phyloP scores from a whole-genome alignment of 176 grass and related monocot genomes.

The Ampelocalamus luodianensis region DNA sequence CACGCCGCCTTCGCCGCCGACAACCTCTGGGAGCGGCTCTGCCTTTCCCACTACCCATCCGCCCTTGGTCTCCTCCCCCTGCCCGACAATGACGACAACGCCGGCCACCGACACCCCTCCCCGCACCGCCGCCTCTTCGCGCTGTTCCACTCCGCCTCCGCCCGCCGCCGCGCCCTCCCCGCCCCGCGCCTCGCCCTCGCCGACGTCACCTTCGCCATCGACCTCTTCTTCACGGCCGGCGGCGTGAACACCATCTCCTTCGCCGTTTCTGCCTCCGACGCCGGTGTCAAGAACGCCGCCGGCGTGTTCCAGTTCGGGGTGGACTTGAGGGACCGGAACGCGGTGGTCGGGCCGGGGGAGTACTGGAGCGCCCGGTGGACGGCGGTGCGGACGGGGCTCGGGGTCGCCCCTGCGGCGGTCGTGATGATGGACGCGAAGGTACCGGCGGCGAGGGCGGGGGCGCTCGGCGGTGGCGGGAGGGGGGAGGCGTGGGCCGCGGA shows the following conservation, averaged over 20 bases:
- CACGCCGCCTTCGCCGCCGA: conserved; percentile 60
- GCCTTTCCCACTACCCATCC: conserved; percentile 58
- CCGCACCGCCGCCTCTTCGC: conserved; percentile 59
- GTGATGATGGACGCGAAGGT: conserved; percentile 62
- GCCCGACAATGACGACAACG: background rate
- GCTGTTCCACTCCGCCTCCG: conserved; percentile 51
- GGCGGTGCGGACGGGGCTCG: conserved; percentile 47
- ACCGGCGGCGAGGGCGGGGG: conserved; percentile 44
- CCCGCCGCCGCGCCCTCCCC: conserved; percentile 22
- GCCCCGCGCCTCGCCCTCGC: conserved; percentile 53
- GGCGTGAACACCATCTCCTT: conserved; percentile 48
- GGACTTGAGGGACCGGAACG: conserved; percentile 35
- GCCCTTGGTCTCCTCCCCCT: conserved; percentile 41
- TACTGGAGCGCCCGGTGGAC: conserved; percentile 63
- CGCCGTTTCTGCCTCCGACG: conserved; percentile 32
- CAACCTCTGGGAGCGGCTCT: conserved; percentile 66
- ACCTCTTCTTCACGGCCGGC: conserved; percentile 52
- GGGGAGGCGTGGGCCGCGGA: conserved; percentile 55
- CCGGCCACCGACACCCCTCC: background rate
- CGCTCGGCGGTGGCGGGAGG: background rate
- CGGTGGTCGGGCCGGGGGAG: conserved; percentile 8
- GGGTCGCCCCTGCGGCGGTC: conserved; percentile 36
- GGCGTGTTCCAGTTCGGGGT: conserved; percentile 66
- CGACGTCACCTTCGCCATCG: conserved; percentile 60
- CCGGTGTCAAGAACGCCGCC: background rate